Conservation (phyloP, 2,329 filamentous ascomycete genomes). For the Calonectria pauciramosa region DNA sequence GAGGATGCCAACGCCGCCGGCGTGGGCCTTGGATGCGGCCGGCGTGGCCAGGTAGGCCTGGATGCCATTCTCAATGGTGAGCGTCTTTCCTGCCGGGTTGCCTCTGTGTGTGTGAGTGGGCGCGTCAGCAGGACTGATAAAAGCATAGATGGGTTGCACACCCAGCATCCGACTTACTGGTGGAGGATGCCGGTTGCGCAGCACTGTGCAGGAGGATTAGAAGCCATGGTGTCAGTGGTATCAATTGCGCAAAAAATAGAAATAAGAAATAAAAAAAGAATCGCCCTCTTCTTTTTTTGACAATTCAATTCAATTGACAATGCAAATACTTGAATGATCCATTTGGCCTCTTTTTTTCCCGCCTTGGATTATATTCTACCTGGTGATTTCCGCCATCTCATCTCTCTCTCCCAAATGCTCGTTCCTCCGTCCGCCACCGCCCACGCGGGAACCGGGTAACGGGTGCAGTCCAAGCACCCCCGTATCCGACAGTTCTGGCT, state of each 20-base stretch:
- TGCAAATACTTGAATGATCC: background rate
- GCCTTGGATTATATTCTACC: background rate
- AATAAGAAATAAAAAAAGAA: background rate
- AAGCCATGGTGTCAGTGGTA: constrained; percentile 4
- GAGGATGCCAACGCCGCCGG: constrained; percentile 57
- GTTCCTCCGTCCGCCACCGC: background rate
- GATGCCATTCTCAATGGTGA: constrained; percentile 57
- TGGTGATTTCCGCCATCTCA: background rate
- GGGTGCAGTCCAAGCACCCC: background rate
- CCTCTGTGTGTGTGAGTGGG: constrained; percentile 50
- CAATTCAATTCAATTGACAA: background rate
- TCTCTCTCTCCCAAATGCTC: background rate
- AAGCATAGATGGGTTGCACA: background rate
- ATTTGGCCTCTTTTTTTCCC: background rate
- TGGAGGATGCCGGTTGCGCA: constrained; percentile 20
- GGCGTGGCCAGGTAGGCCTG: constrained; percentile 63
- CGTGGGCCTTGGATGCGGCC: constrained; percentile 48
- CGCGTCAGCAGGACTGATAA: background rate
- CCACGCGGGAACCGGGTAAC: background rate
- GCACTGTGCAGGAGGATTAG: constrained; percentile 16
- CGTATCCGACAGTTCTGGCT: background rate
- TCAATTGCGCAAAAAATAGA: background rate
- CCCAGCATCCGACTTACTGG: constrained; percentile 9
- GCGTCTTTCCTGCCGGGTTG: constrained; percentile 53
- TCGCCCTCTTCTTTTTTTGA: background rate